These are phyloP conservation scores for Alternaria sp. DNA, from an alignment of 2,329 filamentous ascomycete species.

Conservation along the genomic window DNA sequence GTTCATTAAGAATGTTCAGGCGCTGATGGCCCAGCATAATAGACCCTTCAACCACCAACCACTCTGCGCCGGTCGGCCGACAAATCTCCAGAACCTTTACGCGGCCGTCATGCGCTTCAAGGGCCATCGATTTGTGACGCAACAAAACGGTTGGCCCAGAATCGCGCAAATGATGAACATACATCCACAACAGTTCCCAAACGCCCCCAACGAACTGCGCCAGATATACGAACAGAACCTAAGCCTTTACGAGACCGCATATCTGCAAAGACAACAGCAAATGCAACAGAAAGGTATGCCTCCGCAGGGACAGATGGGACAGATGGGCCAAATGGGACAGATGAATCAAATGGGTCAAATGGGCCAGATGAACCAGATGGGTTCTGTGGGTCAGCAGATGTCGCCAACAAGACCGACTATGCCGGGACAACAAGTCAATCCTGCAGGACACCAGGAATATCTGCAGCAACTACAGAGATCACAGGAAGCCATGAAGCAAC, in stretches of 20 bases:
- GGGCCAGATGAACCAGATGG: conserved; percentile 2
- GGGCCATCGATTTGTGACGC: conserved; percentile 76
- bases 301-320: conserved; percentile 32
- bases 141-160: conserved; percentile 74
- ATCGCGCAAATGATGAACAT: conserved; percentile 65
- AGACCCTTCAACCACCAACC: conserved; percentile 78
- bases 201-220: conserved; percentile 72
- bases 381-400: conserved; percentile 41
- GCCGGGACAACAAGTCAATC: conserved; percentile 48
- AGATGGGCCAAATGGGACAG: conserved; percentile 6
- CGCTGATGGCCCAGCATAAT: conserved; percentile 78
- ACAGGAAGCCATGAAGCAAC: conserved; percentile 48
- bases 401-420: conserved; percentile 44
- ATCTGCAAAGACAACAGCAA: conserved; percentile 61
- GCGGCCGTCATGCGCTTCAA: conserved; percentile 76
- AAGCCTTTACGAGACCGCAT: conserved; percentile 76
- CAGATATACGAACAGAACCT: conserved; percentile 79
- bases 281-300: conserved; percentile 47
- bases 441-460: conserved; percentile 58
- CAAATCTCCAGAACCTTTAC: conserved; percentile 81
- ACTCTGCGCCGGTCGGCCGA: conserved; percentile 71
- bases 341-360: conserved; percentile 8
- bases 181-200: conserved; percentile 57
- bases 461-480: conserved; percentile 53
- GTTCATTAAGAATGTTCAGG: conserved; percentile 72